These are phyloP conservation scores for Acacia concinna DNA, from an alignment of 331 rosid species.

Conservation along the genomic window DNA sequence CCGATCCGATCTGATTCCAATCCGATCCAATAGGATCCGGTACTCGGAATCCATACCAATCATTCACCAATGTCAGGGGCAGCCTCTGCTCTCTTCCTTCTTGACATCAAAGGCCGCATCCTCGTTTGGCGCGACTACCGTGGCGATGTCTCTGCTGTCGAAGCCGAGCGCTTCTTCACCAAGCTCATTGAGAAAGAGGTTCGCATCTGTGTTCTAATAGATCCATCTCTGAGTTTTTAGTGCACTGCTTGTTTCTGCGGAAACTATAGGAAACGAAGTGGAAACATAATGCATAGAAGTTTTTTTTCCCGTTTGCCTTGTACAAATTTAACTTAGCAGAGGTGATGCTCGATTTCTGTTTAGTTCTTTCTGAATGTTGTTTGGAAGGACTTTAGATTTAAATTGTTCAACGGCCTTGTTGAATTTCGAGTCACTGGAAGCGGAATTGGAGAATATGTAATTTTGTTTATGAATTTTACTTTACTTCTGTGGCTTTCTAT, in stretches of 20 bases:
- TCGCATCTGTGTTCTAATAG: not conserved
- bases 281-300: not conserved
- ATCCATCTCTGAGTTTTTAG: not conserved
- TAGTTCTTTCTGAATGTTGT: not conserved
- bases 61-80: constrained; percentile 78
- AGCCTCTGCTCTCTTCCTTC: constrained; percentile 93
- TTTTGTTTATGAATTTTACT: not conserved
- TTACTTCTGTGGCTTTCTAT: constrained; percentile 4
- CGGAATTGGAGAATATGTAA: constrained; percentile 7
- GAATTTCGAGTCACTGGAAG: constrained; percentile 1
- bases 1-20: constrained; percentile 36
- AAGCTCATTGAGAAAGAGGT: constrained; percentile 98
- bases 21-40: constrained; percentile 40
- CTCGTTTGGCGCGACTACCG: constrained; percentile 98
- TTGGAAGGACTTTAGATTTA: not conserved
- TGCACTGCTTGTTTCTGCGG: not conserved
- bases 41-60: constrained; percentile 23
- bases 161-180: constrained; percentile 97
- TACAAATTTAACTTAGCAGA: not conserved
- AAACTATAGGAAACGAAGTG: not conserved
- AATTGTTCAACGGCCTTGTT: not conserved
- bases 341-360: not conserved
- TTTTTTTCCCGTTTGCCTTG: not conserved
- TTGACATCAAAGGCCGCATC: constrained; percentile 99
- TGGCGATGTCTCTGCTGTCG: constrained; percentile 89